Conservation (phyloP, 495 filamentous ascomycete genomes). For the Elaphomyces granulatus region DNA sequence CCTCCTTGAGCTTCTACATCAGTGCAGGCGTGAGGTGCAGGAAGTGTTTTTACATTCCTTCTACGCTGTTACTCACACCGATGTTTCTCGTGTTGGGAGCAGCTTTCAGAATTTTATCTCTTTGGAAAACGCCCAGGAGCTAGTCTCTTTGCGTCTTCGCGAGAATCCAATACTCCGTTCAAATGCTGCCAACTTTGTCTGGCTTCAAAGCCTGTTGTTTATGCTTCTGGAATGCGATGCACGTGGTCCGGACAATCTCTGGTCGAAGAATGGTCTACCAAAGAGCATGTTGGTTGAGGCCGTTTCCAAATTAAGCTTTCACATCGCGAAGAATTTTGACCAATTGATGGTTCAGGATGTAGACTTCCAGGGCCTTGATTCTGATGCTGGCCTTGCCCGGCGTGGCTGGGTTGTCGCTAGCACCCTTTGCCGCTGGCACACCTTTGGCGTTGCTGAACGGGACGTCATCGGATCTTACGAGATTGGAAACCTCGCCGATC, state of each 20-base stretch:
- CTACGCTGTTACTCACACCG: slow-evolving; percentile 32
- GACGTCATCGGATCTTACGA: slow-evolving; percentile 39
- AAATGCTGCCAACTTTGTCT: slow-evolving; percentile 26
- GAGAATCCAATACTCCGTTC: slow-evolving; percentile 27
- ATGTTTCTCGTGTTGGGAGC: slow-evolving; percentile 21
- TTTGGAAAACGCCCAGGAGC: slow-evolving; percentile 29
- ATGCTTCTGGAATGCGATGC: slow-evolving; percentile 33
- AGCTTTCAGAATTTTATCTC: slow-evolving; percentile 29
- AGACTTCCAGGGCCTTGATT: slow-evolving; percentile 43
- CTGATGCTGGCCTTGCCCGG: slow-evolving; percentile 53
- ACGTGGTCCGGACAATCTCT: slow-evolving; percentile 32
- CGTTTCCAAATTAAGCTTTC: slow-evolving; percentile 27
- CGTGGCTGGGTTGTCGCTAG: slow-evolving; percentile 63
- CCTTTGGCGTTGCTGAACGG: slow-evolving; percentile 50
- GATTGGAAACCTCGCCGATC: slow-evolving; percentile 44
- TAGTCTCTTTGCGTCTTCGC: slow-evolving; percentile 41
- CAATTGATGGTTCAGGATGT: slow-evolving; percentile 24
- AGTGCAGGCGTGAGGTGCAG: slow-evolving; percentile 44
- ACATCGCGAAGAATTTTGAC: slow-evolving; percentile 27
- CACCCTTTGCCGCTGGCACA: slow-evolving; percentile 63
- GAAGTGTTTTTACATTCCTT: slow-evolving; percentile 62
- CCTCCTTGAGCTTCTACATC: slow-evolving; percentile 44
- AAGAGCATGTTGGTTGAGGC: slow-evolving; percentile 30
- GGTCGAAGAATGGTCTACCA: slow-evolving; percentile 28
- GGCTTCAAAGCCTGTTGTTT: slow-evolving; percentile 29